Evolutionary conservation across 2,329 filamentous ascomycete species (phyloP), one percentile per base, ranked within the genome.

Genomic region (Erysiphe pulchra): DNA sequence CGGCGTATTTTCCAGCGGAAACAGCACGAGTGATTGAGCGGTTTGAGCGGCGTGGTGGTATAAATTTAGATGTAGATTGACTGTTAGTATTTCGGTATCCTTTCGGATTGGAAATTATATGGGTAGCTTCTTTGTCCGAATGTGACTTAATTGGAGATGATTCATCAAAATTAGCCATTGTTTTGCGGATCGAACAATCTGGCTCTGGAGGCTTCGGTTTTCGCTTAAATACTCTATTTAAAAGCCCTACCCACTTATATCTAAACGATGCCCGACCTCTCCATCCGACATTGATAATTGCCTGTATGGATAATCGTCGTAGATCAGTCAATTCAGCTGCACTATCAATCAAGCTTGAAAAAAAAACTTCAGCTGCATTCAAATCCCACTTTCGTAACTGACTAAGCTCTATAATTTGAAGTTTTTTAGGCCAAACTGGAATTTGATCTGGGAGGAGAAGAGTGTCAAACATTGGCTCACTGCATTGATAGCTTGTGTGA

Each of bases 261-360:
- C 86, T 73, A 55, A 94, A 77, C n/a, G 70, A 69, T 16, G 80
- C 80, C 38, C 87, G 74, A 56, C 84, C 74, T 49, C 84, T 77
- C 82, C 85, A 93, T 24, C 80, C 76, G 41, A 75, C 71, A 55
- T 86, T 75, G 42, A 94, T 65, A 59, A 84, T 87, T 1, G 79
- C 77, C 54, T 81, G 51, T 42, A 94, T 71, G 1, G 71, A 68
- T 11, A 94, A 63, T 39, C 69, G 66, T 9, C 84, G 76, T 20
- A 95, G 68, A 47, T 74, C 63, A 0, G 68, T 71, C 18, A 95
- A 59, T 2, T 69, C 61, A 1, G 68, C 63, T 0, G 85, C 83
- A 44, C 72, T 74, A 47, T 85, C 69, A 18, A 87, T 70, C 2
- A 95, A 65, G 14, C 83, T 90, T 37, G 72, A 69, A 52, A 94